Percentiles rank a stretch among this genome's conserved stretches.
Evolutionary conservation across 1,284 basidiomycete genomes (phyloP).

Genomic region (Gomphus sp.): DNA sequence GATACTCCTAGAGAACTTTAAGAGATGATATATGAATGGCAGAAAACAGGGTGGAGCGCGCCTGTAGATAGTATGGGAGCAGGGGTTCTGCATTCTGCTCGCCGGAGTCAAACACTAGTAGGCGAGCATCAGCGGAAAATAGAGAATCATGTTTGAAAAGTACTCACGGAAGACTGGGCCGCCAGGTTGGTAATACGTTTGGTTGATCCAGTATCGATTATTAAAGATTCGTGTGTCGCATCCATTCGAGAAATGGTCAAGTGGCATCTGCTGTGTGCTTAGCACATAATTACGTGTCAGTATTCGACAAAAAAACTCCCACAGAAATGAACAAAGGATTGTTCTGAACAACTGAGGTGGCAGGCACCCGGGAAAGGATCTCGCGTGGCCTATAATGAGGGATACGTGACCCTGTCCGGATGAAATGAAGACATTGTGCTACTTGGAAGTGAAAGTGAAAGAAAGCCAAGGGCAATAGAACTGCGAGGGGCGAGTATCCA

Average conservation of each 20-base stretch:
- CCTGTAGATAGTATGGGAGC: conserved; percentile 37
- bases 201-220: conserved; percentile 47
- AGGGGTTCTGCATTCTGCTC: conserved; percentile 41
- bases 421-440: not conserved
- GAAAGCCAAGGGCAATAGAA: not conserved
- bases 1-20: conserved; percentile 30
- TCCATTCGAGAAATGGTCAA: conserved; percentile 32
- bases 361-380: conserved; percentile 5
- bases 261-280: conserved; percentile 25
- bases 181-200: conserved; percentile 41
- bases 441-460: not conserved
- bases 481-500: not conserved
- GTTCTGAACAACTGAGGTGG: conserved; percentile 11
- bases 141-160: not conserved
- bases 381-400: conserved; percentile 6
- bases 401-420: not conserved
- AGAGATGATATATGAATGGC: not conserved
- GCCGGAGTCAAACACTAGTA: conserved; percentile 39
- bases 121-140: not conserved
- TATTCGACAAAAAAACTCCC: not conserved
- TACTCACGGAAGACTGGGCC: conserved; percentile 36
- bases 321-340: conserved; percentile 22
- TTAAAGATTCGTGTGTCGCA: conserved; percentile 25
- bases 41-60: conserved; percentile 10
- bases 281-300: not conserved